Base-by-base conservation (phyloP, 1,284 basidiomycete species). In the Vanrija pseudolonga region DNA sequence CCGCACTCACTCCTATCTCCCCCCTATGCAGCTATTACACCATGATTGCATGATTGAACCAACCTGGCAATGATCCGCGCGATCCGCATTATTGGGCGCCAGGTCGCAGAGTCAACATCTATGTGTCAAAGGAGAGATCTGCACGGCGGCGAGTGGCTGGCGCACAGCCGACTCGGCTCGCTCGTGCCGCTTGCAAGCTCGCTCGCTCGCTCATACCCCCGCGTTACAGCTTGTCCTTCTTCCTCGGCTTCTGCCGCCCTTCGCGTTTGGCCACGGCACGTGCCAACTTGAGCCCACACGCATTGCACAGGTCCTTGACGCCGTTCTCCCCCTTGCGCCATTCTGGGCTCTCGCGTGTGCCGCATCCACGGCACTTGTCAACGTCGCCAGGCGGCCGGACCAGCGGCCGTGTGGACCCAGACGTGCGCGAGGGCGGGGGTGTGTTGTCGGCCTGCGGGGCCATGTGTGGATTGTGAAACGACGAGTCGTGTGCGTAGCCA, bases 261-360 rank as follows among this genome's bases (percentile, higher is more conserved):
- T 76, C 74, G 6, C 70, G 60, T 53, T 76, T 76, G 14, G 74
- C 74, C 1, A 73, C 68, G 19, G 71, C 67, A 32, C 74, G 64
- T 20, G 74, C 72, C 18, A 74, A 58, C 56, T 71, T 66, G 47
- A 76, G 55, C 4, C 74, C 74, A 48, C 74, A 93, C 88, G 91
- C 91, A 77, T 95, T 95, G 74, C 91, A 95, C 45, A 95, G 79
- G 72, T 92, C 89, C 78, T 94, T 94, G 74, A 89, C 87, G 17
- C 91, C 91, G 65, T 83, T 89, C 52, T 76, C 76, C 26, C 70
- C 90, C 74, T 95, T 92, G 66, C 93, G 81, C 93, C 93, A 97
- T 74, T 97, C 94, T 0, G 93, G 93, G 64, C 88, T 91, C 50
- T 86, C 85, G 14, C 85, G 87, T 20, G 81, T 87, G 71, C 86